These are phyloP conservation scores for Punctularia strigosozonata DNA, from an alignment of 768 basidiomycete genomes.

Conservation along the genomic window DNA sequence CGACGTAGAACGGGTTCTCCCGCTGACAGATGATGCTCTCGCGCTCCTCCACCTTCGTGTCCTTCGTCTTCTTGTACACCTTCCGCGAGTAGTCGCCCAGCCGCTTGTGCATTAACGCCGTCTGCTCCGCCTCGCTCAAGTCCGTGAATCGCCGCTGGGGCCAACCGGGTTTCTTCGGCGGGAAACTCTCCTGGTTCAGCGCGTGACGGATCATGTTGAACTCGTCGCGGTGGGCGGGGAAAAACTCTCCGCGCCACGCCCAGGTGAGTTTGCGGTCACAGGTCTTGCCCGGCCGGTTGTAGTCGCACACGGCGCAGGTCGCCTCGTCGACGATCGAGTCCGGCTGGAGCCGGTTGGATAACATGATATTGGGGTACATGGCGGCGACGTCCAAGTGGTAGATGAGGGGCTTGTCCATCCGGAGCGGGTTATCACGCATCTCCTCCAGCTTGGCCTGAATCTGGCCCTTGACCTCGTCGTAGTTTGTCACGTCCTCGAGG, in stretches of 20 bases:
- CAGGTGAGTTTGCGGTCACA: conserved; percentile 92
- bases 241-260: conserved; percentile 99
- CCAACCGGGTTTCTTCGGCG: conserved; percentile 61
- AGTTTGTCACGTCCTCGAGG: conserved; percentile 84
- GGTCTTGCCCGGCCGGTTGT: conserved; percentile 88
- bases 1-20: conserved; percentile 98
- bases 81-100: conserved; percentile 97
- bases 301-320: conserved; percentile 96
- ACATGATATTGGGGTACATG: conserved; percentile 99
- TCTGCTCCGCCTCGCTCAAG: conserved; percentile 75
- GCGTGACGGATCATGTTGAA: conserved; percentile 99
- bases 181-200: conserved; percentile 88
- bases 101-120: conserved; percentile 87
- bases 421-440: conserved; percentile 85
- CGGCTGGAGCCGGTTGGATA: conserved; percentile 96
- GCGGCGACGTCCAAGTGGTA: conserved; percentile 99
- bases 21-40: conserved; percentile 94
- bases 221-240: conserved; percentile 94
- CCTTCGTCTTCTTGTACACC: conserved; percentile 97
- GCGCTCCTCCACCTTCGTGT: conserved; percentile 88
- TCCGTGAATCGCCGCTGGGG: conserved; percentile 77
- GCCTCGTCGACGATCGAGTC: conserved; percentile 97
- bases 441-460: conserved; percentile 72
- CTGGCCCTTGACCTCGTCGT: conserved; percentile 78
- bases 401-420: conserved; percentile 86